A percentile compares a stretch with the other conserved stretches of the same genome.
Conservation (phyloP, 1,139 yeast species). For the Hanseniaspora gamundiae region DNA sequence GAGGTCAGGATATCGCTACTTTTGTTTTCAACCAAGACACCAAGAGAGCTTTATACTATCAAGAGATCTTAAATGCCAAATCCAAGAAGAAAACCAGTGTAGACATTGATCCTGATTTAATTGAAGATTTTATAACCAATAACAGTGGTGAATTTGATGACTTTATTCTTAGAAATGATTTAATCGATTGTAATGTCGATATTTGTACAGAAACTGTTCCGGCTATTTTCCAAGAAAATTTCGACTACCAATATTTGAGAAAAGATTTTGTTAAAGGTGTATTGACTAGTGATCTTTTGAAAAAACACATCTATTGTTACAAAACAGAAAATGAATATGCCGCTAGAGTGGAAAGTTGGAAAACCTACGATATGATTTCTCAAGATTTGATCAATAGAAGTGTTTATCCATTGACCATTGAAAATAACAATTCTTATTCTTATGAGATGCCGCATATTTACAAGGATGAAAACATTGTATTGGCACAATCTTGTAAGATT, state of each 20-base stretch:
- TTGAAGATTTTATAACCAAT: slow-evolving; percentile 29
- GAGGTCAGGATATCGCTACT: slow-evolving; percentile 74
- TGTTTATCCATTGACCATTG: slow-evolving; percentile 88
- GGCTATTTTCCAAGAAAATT: slow-evolving; percentile 88
- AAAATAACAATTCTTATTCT: slow-evolving; percentile 59
- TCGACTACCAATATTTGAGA: slow-evolving; percentile 82
- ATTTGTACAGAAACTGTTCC: slow-evolving; percentile 93
- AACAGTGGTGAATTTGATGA: slow-evolving; percentile 37
- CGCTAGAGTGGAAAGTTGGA: slow-evolving; percentile 88
- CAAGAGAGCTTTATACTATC: slow-evolving; percentile 72
- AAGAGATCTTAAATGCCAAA: slow-evolving; percentile 55
- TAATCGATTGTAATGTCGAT: slow-evolving; percentile 92
- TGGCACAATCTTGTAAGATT: slow-evolving; percentile 85
- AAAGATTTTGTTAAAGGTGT: slow-evolving; percentile 86
- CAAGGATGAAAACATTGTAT: slow-evolving; percentile 62
- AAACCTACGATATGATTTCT: slow-evolving; percentile 84
- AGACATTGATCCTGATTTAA: slow-evolving; percentile 70
- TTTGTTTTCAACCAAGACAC: slow-evolving; percentile 68
- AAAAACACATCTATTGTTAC: slow-evolving; percentile 83
- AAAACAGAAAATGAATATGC: slow-evolving; percentile 69
- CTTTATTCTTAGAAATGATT: slow-evolving; percentile 72
- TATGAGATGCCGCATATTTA: slow-evolving; percentile 80
- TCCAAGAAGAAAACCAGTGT: slow-evolving; percentile 38
- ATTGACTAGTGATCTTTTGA: slow-evolving; percentile 76
- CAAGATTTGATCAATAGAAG: slow-evolving; percentile 85